Evolutionary conservation across 176 grass and related monocot species (phyloP).

Genomic region (Avena eriantha): DNA sequence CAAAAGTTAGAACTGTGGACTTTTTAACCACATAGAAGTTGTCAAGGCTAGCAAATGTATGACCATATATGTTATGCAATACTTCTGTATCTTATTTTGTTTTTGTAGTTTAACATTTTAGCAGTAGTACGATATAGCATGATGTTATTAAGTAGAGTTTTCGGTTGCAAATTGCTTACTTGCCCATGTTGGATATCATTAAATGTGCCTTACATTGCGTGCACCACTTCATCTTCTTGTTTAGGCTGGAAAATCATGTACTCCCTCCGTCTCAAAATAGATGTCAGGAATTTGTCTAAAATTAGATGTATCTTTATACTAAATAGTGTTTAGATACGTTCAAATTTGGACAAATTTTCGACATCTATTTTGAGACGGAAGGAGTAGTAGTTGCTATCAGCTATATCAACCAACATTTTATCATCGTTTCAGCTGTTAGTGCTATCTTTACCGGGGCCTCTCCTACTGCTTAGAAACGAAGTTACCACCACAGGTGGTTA

Average conservation of each 20-base stretch:
- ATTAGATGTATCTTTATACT: too few relatives aligned
- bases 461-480: background rate
- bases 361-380: too few relatives aligned
- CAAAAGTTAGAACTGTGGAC: background rate
- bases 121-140: background rate
- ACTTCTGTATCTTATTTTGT: slow-evolving; percentile 6
- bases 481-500: slow-evolving; percentile 21
- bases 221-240: slow-evolving; percentile 30
- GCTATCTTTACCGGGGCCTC: slow-evolving; percentile 17
- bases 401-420: slow-evolving; percentile 21
- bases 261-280: too few relatives aligned
- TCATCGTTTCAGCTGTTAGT: background rate
- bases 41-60: slow-evolving; percentile 16
- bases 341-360: too few relatives aligned
- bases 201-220: slow-evolving; percentile 30
- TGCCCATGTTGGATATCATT: slow-evolving; percentile 20
- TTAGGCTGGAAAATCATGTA: slow-evolving; percentile 2
- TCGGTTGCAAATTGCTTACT: slow-evolving; percentile 11
- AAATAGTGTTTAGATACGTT: too few relatives aligned
- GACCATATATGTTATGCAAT: background rate
- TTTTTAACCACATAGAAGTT: background rate
- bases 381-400: background rate
- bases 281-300: too few relatives aligned
- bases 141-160: slow-evolving; percentile 15
- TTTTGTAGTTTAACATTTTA: slow-evolving; percentile 31